Evolutionary conservation across 2,329 filamentous ascomycete species (phyloP), one percentile per base, ranked within the genome.

Genomic region (Fusarium azukiicola): DNA sequence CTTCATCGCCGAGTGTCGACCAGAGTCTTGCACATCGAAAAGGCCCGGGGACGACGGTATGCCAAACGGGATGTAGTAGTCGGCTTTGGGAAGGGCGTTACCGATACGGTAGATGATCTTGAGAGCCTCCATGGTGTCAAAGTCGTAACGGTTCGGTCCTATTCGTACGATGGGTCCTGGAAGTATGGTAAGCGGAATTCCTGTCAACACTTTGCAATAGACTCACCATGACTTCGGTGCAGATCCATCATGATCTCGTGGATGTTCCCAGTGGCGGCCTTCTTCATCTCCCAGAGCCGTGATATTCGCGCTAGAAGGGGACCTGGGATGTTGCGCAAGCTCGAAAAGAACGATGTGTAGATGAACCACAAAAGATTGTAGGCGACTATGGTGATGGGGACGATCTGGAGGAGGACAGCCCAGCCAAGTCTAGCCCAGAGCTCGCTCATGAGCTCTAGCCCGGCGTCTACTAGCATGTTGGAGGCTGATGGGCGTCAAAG

Each of bases 91-190:
- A 13, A 58, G 32, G 54, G 54, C 54, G 19, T 42, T 58, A 19
- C 54, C 54, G 19, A 58, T 58, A 21, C 54, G 54, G 32, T 58
- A 58, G 21, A 58, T 58, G 19, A n/a, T 58, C 54, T 58, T 58
- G 54, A 58, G 32, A 42, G 54, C 54, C 23, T 58, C 54, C 27
- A 40, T 38, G 21, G 54, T 58, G 21, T 58, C 32, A n/a, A 58
- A 58, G 36, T 58, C 54, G 32, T 58, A 58, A 7, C 54, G 54
- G 6, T 42, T 58, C 11, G 54, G 54, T 42, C 32, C 54, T 38
- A 58, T 40, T 4, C 54, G 54, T 9, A 58, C 36, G 12, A 58
- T n/a, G 21, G 54, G 19, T n/a, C 54, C 54, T 58, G 36, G 32
- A 23, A 19, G 8, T 12, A n/a, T 21, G 36, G 36, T 58, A 14